Base-by-base conservation (phyloP, 495 filamentous ascomycete species). In the Physcia stellaris region DNA sequence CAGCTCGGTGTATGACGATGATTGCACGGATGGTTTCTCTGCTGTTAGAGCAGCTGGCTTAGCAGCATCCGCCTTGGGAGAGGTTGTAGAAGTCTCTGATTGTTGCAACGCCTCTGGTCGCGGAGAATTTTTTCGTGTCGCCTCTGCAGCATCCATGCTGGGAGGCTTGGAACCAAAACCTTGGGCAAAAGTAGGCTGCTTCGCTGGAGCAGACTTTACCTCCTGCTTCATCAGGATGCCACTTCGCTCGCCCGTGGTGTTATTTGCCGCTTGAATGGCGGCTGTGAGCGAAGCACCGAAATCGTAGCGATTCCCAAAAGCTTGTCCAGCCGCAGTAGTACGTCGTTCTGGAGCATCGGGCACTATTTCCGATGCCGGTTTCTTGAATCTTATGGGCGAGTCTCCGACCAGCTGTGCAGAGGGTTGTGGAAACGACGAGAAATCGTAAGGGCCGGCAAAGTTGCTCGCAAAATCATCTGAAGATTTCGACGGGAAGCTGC, bases 271-370 rank as follows among this genome's bases (percentile, higher is more conserved):
- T 22, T 33, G 9, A 47, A 92, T 81, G n/a, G 86, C 86, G 7
- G 83, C 83, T 35, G 66, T 78, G 24, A 96, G 67, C 1, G 92
- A 95, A 24, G 82, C 83, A 32, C 79, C 75, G 51, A 98, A 95
- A 57, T 95, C 87, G 56, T 98, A 98, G 28, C 90, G 78, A 51
- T 81, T 84, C 28, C 83, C 78, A 49, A 95, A 94, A 24, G 78
- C 81, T 52, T 88, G 83, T 45, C 79, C 78, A 39, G 67, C 67
- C 12, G 73, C 70, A 37, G 73, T 70, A 24, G 76, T 62, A 34
- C 70, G 68, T 37, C 63, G 71, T 35, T 65, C 60, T 29, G 65
- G 64, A 24, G 63, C 57, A 61, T 60, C 53, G 39, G 52, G 54
- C 61, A 60, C 37, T 57, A 47, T 36, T 9, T 57, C 55, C 26